phyloP scores from a whole-genome alignment of 495 filamentous ascomycete species.

The Letharia columbiana region DNA sequence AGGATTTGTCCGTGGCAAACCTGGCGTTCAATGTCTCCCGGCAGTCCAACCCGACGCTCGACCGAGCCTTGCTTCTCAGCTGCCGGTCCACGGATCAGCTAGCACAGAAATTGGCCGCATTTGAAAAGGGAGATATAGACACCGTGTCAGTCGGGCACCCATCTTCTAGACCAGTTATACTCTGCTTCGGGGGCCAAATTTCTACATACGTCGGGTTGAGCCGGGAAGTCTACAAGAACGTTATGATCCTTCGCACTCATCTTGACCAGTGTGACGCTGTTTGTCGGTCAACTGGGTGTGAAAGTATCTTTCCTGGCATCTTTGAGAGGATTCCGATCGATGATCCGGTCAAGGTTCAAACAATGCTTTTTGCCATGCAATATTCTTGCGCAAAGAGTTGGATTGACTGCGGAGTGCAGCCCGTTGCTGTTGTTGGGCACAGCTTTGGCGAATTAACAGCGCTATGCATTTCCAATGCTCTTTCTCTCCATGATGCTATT shows the following conservation, averaged over 20 bases:
- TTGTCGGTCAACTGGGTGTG: conserved; percentile 25
- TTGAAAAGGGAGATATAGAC: conserved; percentile 30
- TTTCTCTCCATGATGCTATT: too few species aligned
- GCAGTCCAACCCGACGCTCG: conserved; percentile 24
- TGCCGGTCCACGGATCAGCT: conserved; percentile 14
- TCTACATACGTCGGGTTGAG: conserved; percentile 39
- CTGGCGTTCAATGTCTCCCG: conserved; percentile 23
- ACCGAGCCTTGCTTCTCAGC: conserved; percentile 13
- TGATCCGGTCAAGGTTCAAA: too few species aligned
- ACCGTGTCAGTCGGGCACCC: conserved; percentile 5
- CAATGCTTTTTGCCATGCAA: too few species aligned
- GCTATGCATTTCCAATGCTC: too few species aligned
- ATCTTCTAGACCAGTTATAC: conserved; percentile 32
- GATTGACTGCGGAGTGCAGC: too few species aligned
- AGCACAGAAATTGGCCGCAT: not conserved
- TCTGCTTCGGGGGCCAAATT: conserved; percentile 49
- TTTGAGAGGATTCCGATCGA: too few species aligned
- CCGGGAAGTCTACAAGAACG: conserved; percentile 30
- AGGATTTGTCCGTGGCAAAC: not conserved
- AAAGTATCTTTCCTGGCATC: too few species aligned
- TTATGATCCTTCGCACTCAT: conserved; percentile 33
- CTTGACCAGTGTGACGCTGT: conserved; percentile 34
- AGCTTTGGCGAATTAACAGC: too few species aligned
- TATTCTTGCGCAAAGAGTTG: too few species aligned
- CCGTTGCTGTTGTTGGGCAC: too few species aligned